Evolutionary conservation across 2,329 filamentous ascomycete genomes (phyloP).

Genomic region (Neonectria coccinea): DNA sequence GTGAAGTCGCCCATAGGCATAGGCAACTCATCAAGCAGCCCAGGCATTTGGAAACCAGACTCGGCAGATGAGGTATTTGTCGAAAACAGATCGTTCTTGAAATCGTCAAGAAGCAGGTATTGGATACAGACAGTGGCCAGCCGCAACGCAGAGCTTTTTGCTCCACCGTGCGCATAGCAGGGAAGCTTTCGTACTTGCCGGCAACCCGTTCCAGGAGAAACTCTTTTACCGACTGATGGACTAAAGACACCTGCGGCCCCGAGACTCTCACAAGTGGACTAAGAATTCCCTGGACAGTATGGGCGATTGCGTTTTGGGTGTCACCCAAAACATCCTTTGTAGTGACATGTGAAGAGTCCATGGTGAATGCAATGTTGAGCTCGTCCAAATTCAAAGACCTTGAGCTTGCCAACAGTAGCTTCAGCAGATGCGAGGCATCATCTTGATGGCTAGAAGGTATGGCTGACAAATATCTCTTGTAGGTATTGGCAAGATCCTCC

Average conservation of each 20-base stretch:
- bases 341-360: constrained; percentile 41
- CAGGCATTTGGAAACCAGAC: neutral
- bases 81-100: constrained; percentile 38
- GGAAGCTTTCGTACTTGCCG: constrained; percentile 2
- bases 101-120: constrained; percentile 51
- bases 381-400: constrained; percentile 50
- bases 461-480: constrained; percentile 46
- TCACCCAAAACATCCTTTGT: constrained; percentile 42
- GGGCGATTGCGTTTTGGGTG: constrained; percentile 44
- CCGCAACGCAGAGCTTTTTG: constrained; percentile 27
- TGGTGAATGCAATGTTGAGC: constrained; percentile 49
- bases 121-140: constrained; percentile 40
- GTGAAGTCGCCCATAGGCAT: constrained; percentile 5
- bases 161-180: constrained; percentile 23
- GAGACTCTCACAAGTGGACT: constrained; percentile 50
- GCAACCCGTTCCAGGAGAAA: constrained; percentile 42
- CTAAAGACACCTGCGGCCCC: constrained; percentile 48
- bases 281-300: constrained; percentile 48
- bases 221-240: constrained; percentile 53
- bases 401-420: constrained; percentile 49
- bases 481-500: constrained; percentile 45
- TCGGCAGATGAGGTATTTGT: neutral
- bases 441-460: constrained; percentile 44
- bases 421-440: constrained; percentile 46
- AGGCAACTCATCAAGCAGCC: neutral